Base-by-base conservation (phyloP, 257 asterid species). In the Schizonepeta tenuifolia region DNA sequence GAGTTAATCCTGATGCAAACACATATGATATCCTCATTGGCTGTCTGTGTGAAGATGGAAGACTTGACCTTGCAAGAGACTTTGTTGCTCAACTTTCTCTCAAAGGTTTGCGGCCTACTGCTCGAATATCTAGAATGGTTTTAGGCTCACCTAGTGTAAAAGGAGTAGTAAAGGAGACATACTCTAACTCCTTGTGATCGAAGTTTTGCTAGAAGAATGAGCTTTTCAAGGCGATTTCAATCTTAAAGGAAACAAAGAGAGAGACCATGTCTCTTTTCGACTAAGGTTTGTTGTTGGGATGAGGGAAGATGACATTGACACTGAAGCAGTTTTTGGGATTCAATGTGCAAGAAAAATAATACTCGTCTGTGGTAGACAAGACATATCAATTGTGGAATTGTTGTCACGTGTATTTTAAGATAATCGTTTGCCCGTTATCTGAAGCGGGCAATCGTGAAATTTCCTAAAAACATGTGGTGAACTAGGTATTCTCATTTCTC, bases 31-130 rank as follows among this genome's bases (percentile, higher is more conserved):
- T 14, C 22, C 44, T 63, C 40, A 13, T 73, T 11, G 26, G 40
- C 15, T 58, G 78, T 0, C 22, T 73, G 62, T 73, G 78, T n/a
- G 40, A 50, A 7, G 60, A 38, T 22, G 66, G 78, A 40, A 24
- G 47, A 28, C 13, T 22, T 43, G 71, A 50, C 17, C 21, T 20
- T 38, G 77, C 77, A 21, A 62, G 65, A 64, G 35, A 63, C 4
- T 22, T 73, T 44, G 57, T 56, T 8, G 2, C n/a, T 17, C 14
- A 21, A 36, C 67, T 70, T 70, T 44, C 57, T 53, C 44, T 63
- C 33, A 61, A 31, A 60, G 70, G 77, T 49, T 63, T 73, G 64
- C 51, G n/a, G 24, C 77, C 54, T 5, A 36, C 41, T 51, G 56
- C n/a, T 49, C 24, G 14, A 9, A 62, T 17, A 22, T 63, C 36